Evolutionary conservation across 164 flowering plant species (phyloP).

Genomic region (Vitis rotundifolia): DNA sequence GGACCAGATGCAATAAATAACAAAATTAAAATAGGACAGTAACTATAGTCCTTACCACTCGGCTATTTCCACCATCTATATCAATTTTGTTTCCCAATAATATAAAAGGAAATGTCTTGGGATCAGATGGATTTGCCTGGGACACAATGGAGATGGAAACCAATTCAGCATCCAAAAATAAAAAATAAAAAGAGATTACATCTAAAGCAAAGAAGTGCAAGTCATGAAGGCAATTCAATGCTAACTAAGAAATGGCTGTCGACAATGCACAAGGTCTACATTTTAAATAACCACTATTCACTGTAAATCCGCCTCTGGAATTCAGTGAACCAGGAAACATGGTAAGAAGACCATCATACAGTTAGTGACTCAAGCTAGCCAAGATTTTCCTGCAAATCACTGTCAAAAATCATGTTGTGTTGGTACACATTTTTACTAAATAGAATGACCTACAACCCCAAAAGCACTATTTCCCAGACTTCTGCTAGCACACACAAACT

Average conservation of each 20-base stretch:
- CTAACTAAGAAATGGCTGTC: not conserved
- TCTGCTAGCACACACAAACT: too few species aligned
- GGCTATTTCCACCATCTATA: conserved; percentile 92
- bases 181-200: not conserved
- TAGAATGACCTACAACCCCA: too few species aligned
- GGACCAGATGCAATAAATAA: not conserved
- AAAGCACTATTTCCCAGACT: too few species aligned
- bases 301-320: too few species aligned
- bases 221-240: not conserved
- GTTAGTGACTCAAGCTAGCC: too few species aligned
- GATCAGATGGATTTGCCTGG: conserved; percentile 87
- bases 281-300: too few species aligned
- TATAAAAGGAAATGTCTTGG: conserved; percentile 78
- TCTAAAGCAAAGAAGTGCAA: not conserved
- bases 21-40: not conserved
- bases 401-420: too few species aligned
- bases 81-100: conserved; percentile 92
- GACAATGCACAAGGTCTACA: too few species aligned
- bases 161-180: not conserved
- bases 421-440: too few species aligned
- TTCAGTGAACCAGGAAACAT: too few species aligned
- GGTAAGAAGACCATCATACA: too few species aligned
- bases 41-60: conserved; percentile 65
- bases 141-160: conserved; percentile 7
- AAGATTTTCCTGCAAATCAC: too few species aligned